Evolutionary conservation across 345 rosid species (phyloP).

Genomic region (Linum tenue): DNA sequence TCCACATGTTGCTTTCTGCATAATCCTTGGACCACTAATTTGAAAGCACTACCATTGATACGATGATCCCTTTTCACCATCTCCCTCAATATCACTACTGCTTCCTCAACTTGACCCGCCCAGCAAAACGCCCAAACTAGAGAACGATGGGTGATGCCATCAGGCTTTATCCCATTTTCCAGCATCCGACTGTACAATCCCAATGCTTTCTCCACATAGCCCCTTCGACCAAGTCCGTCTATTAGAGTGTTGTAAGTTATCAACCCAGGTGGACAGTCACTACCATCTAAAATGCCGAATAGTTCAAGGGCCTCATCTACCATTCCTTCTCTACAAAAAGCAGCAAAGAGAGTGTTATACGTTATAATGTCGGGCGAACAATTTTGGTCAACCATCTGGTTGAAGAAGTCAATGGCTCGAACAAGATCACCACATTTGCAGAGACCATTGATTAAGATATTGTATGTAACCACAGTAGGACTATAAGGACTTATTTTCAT

Average conservation of each 20-base stretch:
- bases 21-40: conserved; percentile 40
- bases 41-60: conserved; percentile 40
- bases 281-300: conserved; percentile 33
- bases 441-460: conserved; percentile 68
- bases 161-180: conserved; percentile 47
- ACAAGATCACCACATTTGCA: conserved; percentile 58
- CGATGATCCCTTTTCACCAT: conserved; percentile 41
- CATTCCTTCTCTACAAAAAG: conserved; percentile 62
- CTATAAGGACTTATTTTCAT: conserved; percentile 43
- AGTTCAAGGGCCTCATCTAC: conserved; percentile 52
- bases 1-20: conserved; percentile 53
- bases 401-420: conserved; percentile 56
- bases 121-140: conserved; percentile 61
- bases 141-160: conserved; percentile 62
- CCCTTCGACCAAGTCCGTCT: conserved; percentile 52
- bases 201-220: conserved; percentile 45
- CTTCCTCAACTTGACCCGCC: conserved; percentile 40
- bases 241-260: conserved; percentile 67
- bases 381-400: conserved; percentile 45
- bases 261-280: conserved; percentile 47
- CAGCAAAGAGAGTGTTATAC: conserved; percentile 59
- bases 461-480: conserved; percentile 68
- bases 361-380: conserved; percentile 66
- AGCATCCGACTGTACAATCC: conserved; percentile 43
- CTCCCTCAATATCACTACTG: conserved; percentile 45